phyloP scores from a whole-genome alignment of 2,329 filamentous ascomycete species.

The Neopestalotiopsis clavispora region DNA sequence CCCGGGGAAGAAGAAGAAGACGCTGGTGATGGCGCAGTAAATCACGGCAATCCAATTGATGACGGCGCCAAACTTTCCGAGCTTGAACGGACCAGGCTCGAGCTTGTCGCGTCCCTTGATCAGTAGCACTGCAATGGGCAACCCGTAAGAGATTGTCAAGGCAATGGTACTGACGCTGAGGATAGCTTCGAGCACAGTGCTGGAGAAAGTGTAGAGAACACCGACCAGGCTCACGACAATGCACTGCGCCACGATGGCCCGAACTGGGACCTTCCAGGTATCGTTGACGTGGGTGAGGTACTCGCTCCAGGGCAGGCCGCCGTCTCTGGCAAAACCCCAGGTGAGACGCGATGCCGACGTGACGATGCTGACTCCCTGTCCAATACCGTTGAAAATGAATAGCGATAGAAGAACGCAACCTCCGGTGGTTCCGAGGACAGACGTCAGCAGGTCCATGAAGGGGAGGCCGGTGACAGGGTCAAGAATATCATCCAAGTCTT shows the following conservation, averaged over 20 bases:
- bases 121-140: constrained; percentile 55
- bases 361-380: constrained; percentile 55
- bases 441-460: constrained; percentile 53
- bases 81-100: constrained; percentile 48
- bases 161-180: constrained; percentile 62
- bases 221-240: constrained; percentile 52
- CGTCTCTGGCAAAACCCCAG: constrained; percentile 60
- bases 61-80: constrained; percentile 49
- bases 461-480: constrained; percentile 44
- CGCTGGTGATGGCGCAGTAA: constrained; percentile 56
- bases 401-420: constrained; percentile 51
- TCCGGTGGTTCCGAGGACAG: constrained; percentile 44
- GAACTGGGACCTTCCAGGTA: constrained; percentile 56
- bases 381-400: constrained; percentile 61
- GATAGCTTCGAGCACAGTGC: constrained; percentile 57
- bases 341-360: constrained; percentile 57
- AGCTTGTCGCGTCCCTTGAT: constrained; percentile 57
- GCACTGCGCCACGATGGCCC: constrained; percentile 57
- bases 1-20: constrained; percentile 61
- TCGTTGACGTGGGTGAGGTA: constrained; percentile 51
- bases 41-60: constrained; percentile 54
- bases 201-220: constrained; percentile 59
- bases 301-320: constrained; percentile 48
- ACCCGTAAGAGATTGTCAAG: constrained; percentile 55
- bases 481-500: constrained; percentile 47